A percentile compares a stretch with the other conserved stretches of the same genome.
Conservation (phyloP, 2,329 filamentous ascomycete genomes). For the Apiospora hydei region DNA sequence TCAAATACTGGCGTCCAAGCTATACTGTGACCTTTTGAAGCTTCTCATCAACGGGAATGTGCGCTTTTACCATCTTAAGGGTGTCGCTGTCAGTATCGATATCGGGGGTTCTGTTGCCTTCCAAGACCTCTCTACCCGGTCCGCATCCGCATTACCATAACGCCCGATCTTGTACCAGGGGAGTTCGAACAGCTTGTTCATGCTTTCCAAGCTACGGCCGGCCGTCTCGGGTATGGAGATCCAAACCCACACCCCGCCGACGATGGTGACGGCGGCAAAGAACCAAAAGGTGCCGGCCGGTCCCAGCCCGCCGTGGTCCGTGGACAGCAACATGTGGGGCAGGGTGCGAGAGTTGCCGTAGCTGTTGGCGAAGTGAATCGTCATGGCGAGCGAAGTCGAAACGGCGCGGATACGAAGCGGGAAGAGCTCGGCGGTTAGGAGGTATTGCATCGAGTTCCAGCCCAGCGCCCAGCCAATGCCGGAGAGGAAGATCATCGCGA, state of each 20-base stretch:
- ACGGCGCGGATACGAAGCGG: slow-evolving; percentile 76
- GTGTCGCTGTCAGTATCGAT: neutral
- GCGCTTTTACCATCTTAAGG: neutral
- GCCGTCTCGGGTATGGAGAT: slow-evolving; percentile 75
- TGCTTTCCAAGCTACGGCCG: slow-evolving; percentile 67
- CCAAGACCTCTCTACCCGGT: slow-evolving; percentile 33
- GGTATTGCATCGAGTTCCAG: slow-evolving; percentile 81
- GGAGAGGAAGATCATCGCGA: slow-evolving; percentile 76
- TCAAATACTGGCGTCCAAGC: neutral
- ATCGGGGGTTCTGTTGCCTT: neutral
- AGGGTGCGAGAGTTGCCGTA: slow-evolving; percentile 80
- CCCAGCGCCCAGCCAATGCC: slow-evolving; percentile 74
- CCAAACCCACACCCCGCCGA: slow-evolving; percentile 73
- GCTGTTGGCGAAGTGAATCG: slow-evolving; percentile 79
- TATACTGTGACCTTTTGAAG: neutral
- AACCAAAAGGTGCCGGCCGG: slow-evolving; percentile 77
- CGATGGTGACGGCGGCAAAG: slow-evolving; percentile 70
- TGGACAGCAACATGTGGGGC: slow-evolving; percentile 72
- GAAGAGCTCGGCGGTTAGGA: slow-evolving; percentile 80
- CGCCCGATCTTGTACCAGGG: slow-evolving; percentile 79
- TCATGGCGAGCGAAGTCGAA: slow-evolving; percentile 77
- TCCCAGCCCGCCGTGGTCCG: slow-evolving; percentile 54
- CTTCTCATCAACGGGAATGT: neutral
- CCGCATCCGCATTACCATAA: slow-evolving; percentile 60
- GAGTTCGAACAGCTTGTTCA: slow-evolving; percentile 73